These are phyloP conservation scores for Botryotinia calthae DNA, from an alignment of 2,329 filamentous ascomycete species.

Conservation along the genomic window DNA sequence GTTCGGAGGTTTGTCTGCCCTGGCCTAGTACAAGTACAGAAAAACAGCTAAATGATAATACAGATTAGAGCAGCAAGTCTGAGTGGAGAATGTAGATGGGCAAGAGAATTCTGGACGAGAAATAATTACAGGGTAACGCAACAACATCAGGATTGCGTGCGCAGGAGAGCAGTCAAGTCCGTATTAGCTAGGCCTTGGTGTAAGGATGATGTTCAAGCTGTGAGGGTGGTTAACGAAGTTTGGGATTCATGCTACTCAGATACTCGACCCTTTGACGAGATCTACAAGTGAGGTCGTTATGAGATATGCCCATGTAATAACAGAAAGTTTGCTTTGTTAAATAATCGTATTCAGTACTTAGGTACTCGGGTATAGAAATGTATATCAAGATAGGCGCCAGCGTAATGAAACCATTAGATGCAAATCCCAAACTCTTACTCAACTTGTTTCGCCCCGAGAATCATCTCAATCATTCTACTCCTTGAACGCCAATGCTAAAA, in stretches of 20 bases:
- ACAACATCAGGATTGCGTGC: conserved; percentile 91
- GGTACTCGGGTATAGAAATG: conserved; percentile 13
- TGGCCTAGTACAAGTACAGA: background rate
- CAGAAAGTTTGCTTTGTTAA: conserved; percentile 5
- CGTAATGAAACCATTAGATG: conserved; percentile 32
- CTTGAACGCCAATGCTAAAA: conserved; percentile 33
- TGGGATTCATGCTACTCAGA: conserved; percentile 97
- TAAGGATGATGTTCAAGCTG: conserved; percentile 81
- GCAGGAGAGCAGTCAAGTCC: conserved; percentile 74
- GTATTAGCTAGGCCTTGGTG: conserved; percentile 76
- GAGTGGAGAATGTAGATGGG: conserved; percentile 90
- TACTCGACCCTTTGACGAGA: conserved; percentile 93
- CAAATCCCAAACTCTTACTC: conserved; percentile 35
- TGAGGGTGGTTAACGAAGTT: conserved; percentile 90
- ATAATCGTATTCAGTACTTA: conserved; percentile 17
- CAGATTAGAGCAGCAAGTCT: conserved; percentile 91
- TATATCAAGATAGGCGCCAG: conserved; percentile 36
- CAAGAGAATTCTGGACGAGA: conserved; percentile 77
- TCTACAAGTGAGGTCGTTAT: conserved; percentile 65
- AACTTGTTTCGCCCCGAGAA: conserved; percentile 28
- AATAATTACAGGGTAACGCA: conserved; percentile 86
- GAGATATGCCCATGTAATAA: conserved; percentile 13
- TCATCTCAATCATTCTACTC: conserved; percentile 13
- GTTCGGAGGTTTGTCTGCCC: conserved; percentile 69
- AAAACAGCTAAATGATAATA: conserved; percentile 26